A percentile compares a stretch with the other conserved stretches of the same genome.
These are phyloP conservation scores for Oidium heveae DNA, from an alignment of 2,329 filamentous ascomycete species.

Conservation along the genomic window DNA sequence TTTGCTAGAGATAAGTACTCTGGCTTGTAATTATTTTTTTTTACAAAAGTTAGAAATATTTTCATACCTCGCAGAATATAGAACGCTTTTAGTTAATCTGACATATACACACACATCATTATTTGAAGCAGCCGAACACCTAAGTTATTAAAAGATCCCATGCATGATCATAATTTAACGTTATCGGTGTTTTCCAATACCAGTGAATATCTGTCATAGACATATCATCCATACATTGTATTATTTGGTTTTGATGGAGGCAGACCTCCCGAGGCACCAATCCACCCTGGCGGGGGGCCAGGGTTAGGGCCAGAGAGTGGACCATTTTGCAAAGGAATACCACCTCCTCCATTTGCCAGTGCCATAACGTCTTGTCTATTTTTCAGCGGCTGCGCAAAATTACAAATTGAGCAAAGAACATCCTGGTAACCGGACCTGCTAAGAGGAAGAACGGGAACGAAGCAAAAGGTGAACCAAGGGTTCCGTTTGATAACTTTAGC, in stretches of 20 bases:
- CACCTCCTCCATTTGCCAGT: constrained; percentile 7
- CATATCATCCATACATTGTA: too few relatives aligned
- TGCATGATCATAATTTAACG: too few relatives aligned
- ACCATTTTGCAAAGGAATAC: constrained; percentile 10
- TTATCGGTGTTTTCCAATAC: too few relatives aligned
- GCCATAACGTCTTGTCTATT: constrained; percentile 13
- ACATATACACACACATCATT: too few relatives aligned
- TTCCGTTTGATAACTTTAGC: constrained; percentile 35
- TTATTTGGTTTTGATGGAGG: neutral
- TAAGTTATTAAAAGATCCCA: too few relatives aligned
- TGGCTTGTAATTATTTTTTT: too few relatives aligned
- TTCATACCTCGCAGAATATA: too few relatives aligned
- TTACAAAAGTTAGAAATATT: too few relatives aligned
- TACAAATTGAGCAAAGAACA: constrained; percentile 49
- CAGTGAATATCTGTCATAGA: too few relatives aligned
- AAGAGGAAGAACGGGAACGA: constrained; percentile 48
- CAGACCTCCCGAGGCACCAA: constrained; percentile 4
- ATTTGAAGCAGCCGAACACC: too few relatives aligned
- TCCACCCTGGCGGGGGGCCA: constrained; percentile 4
- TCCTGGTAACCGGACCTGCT: constrained; percentile 41
- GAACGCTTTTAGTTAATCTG: too few relatives aligned
- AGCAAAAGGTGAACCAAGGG: constrained; percentile 62
- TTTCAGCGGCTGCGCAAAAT: constrained; percentile 43
- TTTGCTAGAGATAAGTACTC: too few relatives aligned
- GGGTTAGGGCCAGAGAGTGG: constrained; percentile 8